A percentile compares a stretch with the other conserved stretches of the same genome.
Evolutionary conservation across 1,284 basidiomycete species (phyloP).

Genomic region (Ganoderma resinaceum): DNA sequence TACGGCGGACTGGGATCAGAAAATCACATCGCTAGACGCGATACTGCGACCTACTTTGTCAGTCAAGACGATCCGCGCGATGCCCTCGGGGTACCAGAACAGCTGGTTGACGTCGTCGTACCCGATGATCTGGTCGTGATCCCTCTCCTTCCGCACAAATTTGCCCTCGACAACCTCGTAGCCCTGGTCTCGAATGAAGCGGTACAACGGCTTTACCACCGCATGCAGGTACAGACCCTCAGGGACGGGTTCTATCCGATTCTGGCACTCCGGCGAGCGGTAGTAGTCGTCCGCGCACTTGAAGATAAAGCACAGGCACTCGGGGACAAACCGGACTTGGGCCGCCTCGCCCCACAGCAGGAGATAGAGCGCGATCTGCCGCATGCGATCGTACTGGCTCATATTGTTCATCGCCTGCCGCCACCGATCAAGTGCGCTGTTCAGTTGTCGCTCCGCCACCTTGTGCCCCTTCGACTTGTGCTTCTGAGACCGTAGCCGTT

Average conservation of each 20-base stretch:
- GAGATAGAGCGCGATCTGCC: constrained; percentile 96
- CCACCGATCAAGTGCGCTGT: constrained; percentile 92
- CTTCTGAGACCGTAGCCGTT: constrained; percentile 72
- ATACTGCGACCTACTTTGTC: constrained; percentile 72
- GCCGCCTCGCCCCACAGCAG: constrained; percentile 99
- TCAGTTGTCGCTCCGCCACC: constrained; percentile 80
- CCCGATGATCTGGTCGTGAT: constrained; percentile 96
- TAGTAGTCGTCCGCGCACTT: constrained; percentile 99
- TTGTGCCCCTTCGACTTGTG: constrained; percentile 65
- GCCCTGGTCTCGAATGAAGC: constrained; percentile 97
- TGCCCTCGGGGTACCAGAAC: constrained; percentile 99
- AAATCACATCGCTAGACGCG: no score
- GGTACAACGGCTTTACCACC: constrained; percentile 96
- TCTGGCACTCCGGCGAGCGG: constrained; percentile 98
- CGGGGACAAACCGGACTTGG: constrained; percentile 97
- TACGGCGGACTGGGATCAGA: constrained; percentile 37
- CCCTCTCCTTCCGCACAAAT: constrained; percentile 91
- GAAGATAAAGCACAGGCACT: constrained; percentile 99
- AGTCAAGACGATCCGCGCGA: constrained; percentile 87
- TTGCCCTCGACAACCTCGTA: constrained; percentile 98
- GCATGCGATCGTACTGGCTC: constrained; percentile 97
- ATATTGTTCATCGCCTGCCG: constrained; percentile 98
- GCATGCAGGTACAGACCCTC: constrained; percentile 94
- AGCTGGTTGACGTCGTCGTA: constrained; percentile 99
- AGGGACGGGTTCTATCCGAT: constrained; percentile 90